A percentile compares a stretch with the other conserved stretches of the same genome.
Evolutionary conservation across 2,329 filamentous ascomycete genomes (phyloP).

Genomic region (Trichoderma sp.): DNA sequence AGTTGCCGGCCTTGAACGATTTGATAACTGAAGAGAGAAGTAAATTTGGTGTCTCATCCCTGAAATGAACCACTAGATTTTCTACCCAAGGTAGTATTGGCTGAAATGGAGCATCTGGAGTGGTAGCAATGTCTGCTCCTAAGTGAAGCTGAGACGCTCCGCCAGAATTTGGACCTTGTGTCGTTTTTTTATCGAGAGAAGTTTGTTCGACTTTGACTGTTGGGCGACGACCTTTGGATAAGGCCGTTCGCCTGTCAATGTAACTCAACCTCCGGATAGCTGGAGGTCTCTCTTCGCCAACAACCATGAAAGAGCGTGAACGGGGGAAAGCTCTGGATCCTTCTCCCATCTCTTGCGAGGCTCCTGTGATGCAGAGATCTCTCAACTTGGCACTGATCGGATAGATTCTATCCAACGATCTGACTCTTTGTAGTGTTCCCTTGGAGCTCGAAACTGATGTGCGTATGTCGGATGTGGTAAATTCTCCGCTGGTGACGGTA

Average conservation of each 20-base stretch:
- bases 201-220: slow-evolving; percentile 35
- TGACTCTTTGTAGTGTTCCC: slow-evolving; percentile 33
- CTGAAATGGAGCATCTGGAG: slow-evolving; percentile 34
- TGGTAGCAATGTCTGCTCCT: slow-evolving; percentile 39
- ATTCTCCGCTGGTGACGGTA: slow-evolving; percentile 43
- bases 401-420: slow-evolving; percentile 42
- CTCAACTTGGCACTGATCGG: slow-evolving; percentile 34
- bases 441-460: slow-evolving; percentile 28
- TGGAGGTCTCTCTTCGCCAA: slow-evolving; percentile 28
- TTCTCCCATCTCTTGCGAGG: slow-evolving; percentile 26
- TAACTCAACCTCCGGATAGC: slow-evolving; percentile 29
- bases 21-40: slow-evolving; percentile 50
- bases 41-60: slow-evolving; percentile 43
- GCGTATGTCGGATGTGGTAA: slow-evolving; percentile 42
- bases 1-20: slow-evolving; percentile 41
- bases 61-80: slow-evolving; percentile 58
- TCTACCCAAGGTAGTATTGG: slow-evolving; percentile 56
- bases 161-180: slow-evolving; percentile 31
- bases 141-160: slow-evolving; percentile 40
- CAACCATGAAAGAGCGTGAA: slow-evolving; percentile 33
- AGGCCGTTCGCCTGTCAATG: slow-evolving; percentile 34
- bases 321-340: slow-evolving; percentile 26
- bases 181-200: slow-evolving; percentile 33
- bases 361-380: slow-evolving; percentile 34
- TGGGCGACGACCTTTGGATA: slow-evolving; percentile 34